Evolutionary conservation across 768 basidiomycete genomes (phyloP), one percentile per base, ranked within the genome.

Genomic region (Tulasnella sp.): DNA sequence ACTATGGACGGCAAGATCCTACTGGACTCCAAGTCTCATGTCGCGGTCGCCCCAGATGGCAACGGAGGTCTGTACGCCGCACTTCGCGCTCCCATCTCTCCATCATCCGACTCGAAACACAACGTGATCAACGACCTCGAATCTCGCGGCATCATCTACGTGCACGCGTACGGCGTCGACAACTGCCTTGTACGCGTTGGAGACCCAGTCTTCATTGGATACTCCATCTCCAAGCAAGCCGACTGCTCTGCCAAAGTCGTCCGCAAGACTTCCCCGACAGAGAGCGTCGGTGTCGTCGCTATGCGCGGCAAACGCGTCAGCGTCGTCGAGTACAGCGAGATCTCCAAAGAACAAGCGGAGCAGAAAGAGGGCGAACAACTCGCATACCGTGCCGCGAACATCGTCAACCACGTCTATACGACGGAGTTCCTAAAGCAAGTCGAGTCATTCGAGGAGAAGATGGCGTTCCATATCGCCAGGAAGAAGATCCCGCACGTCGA

Each of bases 401-500:
- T 99, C 69, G 96, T 80, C 67, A 98, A 98, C 73, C 96, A 99
- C 72, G 96, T 97, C 73, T 99, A 96, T 75, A 93, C 93, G 42
- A 86, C 86, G 30, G 71, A 76, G 24, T 98, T 88, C 76, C 80
- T 99, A 59, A 80, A 84, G 62, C 70, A 74, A 43, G 85, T 93
- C 53, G 83, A 87, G 66, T 72, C 78, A 2, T 92, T 95, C 70
- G 95, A 97, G 71, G 76, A 82, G 47, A 76, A 88, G 60, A 88
- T 99, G 73, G 85, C 93, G 13, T 97, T 88, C 82, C 96, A 99
- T 75, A 93, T 99, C 67, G 96, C 96, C 42, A 83, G 86, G 66
- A 99, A 99, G 75, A 99, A 98, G 79, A 98, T 99, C 65, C 78
- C 92, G 5, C 80, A 86, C 65, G 75, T 93, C 63, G 83, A 90